Evolutionary conservation across 2,329 filamentous ascomycete genomes (phyloP), one percentile per base, ranked within the genome.

Genomic region (Penicillium sp.): DNA sequence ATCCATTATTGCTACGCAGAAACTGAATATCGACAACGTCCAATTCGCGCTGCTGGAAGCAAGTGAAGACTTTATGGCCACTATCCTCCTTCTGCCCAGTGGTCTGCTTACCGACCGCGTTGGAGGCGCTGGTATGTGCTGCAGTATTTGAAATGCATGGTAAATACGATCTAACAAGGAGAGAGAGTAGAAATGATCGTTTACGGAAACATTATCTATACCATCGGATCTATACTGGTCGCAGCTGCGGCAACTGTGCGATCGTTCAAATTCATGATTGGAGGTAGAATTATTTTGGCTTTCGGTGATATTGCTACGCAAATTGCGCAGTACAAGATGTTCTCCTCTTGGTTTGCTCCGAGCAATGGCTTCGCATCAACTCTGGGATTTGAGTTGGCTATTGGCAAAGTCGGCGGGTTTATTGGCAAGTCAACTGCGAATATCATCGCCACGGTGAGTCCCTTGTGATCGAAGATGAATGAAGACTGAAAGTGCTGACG

Each of bases 281-380:
- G 77, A 16, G 85, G 84, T 1, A 72, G 80, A 35, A 74, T 88
- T 1, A 71, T 88, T 13, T 77, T 82, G 27, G 80, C 84, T 0
- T 70, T 88, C 0, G 85, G 85, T n/a, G 85, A 87, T 59, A 85
- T 87, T 21, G 83, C 85, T 0, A 88, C 85, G 0, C 85, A 88
- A 62, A 78, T 87, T 29, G 85, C 85, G 0, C 84, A 87, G 66
- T 88, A 87, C 68, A 86, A 87, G 59, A 81, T 88, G 59, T 88
- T 88, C 63, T 85, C 83, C 0, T 85, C 83, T 0, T 88, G 85
- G 85, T 88, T 88, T 59, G 78, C 85, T 0, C 85, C 85, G 0
- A 84, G 78, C 8, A 80, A 83, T 55, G 85, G 85, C 1, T 88
- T 88, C 64, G 85, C 85, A 0, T 85, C 84, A 0, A 88, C 85